Evolutionary conservation across 495 filamentous ascomycete genomes (phyloP).

Genomic region (Extremus antarcticus): DNA sequence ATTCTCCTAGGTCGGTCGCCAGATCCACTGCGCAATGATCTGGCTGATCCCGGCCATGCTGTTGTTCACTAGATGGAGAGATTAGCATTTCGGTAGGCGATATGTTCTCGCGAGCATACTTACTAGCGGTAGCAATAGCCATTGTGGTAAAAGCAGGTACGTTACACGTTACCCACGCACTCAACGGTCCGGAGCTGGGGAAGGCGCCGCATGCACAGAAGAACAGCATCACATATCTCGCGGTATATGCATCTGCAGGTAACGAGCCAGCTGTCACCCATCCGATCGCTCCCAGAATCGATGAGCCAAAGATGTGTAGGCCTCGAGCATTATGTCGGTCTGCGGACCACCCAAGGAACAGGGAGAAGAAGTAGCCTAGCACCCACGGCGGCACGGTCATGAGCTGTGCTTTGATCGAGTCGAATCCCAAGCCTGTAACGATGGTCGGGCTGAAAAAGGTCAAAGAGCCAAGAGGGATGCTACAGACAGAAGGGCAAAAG

Average conservation of each 20-base stretch:
- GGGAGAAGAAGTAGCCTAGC: slow-evolving; percentile 11
- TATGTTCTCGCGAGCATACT: too few species aligned
- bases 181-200: slow-evolving; percentile 8
- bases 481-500: too few species aligned
- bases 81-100: too few species aligned
- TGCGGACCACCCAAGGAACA: slow-evolving; percentile 9
- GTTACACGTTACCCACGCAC: slow-evolving; percentile 16
- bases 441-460: slow-evolving; percentile 46
- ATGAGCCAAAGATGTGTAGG: slow-evolving; percentile 9
- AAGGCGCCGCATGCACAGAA: slow-evolving; percentile 14
- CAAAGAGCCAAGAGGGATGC: slow-evolving; percentile 27
- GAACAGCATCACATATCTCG: slow-evolving; percentile 13
- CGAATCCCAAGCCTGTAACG: slow-evolving; percentile 37
- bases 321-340: slow-evolving; percentile 16
- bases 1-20: slow-evolving; percentile 9
- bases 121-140: slow-evolving; percentile 10
- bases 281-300: slow-evolving; percentile 12
- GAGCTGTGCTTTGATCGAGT: slow-evolving; percentile 33
- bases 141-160: slow-evolving; percentile 8
- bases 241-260: slow-evolving; percentile 9
- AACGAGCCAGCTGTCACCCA: slow-evolving; percentile 16
- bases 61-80: slow-evolving; percentile 14
- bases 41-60: slow-evolving; percentile 9
- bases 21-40: slow-evolving; percentile 18
- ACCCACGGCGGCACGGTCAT: slow-evolving; percentile 23